Evolutionary conservation across 1,284 basidiomycete genomes (phyloP).

Genomic region (Ceratobasidium sp.): DNA sequence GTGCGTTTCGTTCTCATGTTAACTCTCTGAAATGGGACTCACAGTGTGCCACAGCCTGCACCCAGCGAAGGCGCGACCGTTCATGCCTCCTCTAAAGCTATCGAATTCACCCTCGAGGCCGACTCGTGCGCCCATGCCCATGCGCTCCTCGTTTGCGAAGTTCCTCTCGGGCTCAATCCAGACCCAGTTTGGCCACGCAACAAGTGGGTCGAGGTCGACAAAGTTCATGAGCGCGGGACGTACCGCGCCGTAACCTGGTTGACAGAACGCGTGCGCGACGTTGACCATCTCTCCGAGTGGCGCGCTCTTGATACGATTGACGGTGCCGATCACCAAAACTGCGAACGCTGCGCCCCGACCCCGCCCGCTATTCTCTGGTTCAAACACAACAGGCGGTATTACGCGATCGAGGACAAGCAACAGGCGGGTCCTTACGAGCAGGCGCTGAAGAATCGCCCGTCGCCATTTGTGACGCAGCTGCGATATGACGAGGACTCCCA

Average conservation of each 20-base stretch:
- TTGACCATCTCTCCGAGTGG: conserved; percentile 69
- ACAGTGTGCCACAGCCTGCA: conserved; percentile 59
- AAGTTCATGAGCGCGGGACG: conserved; percentile 81
- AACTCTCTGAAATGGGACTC: background rate
- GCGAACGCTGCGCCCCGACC: conserved; percentile 81
- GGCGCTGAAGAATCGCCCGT: conserved; percentile 86
- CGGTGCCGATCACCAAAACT: conserved; percentile 58
- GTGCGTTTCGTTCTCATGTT: conserved; percentile 57
- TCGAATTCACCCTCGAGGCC: conserved; percentile 66
- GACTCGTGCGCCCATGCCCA: conserved; percentile 77
- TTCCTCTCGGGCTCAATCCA: conserved; percentile 70
- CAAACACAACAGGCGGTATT: conserved; percentile 59
- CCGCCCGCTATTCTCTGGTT: conserved; percentile 82
- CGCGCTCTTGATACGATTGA: conserved; percentile 66
- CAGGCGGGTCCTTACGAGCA: conserved; percentile 90
- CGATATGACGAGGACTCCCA: conserved; percentile 70
- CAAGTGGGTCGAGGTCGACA: conserved; percentile 83
- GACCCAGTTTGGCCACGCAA: conserved; percentile 81
- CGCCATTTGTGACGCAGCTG: conserved; percentile 88
- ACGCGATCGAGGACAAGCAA: conserved; percentile 81
- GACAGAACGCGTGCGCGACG: conserved; percentile 80
- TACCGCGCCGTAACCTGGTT: conserved; percentile 89
- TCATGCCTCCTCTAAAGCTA: conserved; percentile 66
- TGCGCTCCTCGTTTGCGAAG: conserved; percentile 80
- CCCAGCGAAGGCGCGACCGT: conserved; percentile 70